phyloP scores from a whole-genome alignment of 1,139 yeast genomes.

The Geotrichum candidum region DNA sequence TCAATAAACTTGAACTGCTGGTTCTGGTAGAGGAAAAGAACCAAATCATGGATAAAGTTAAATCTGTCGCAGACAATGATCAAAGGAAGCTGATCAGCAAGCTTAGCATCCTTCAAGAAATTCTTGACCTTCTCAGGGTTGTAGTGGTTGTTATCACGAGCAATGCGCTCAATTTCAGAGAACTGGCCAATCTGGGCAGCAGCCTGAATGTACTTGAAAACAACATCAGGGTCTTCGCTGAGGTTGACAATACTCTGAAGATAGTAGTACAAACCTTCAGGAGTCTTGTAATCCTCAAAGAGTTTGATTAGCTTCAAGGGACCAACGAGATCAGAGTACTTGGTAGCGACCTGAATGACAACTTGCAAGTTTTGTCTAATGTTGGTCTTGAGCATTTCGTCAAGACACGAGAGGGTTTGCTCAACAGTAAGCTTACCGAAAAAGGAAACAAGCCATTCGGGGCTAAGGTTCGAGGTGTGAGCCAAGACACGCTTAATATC shows the following conservation, averaged over 20 bases:
- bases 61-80: slow-evolving; percentile 94
- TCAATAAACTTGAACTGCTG: slow-evolving; percentile 94
- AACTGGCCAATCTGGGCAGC: slow-evolving; percentile 87
- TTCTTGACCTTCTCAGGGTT: slow-evolving; percentile 97
- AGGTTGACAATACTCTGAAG: slow-evolving; percentile 88
- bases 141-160: slow-evolving; percentile 87
- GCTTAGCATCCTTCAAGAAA: slow-evolving; percentile 86
- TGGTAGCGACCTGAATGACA: slow-evolving; percentile 93
- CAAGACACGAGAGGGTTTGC: slow-evolving; percentile 82
- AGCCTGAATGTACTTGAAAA: slow-evolving; percentile 89
- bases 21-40: slow-evolving; percentile 87
- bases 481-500: slow-evolving; percentile 87
- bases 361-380: slow-evolving; percentile 86
- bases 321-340: slow-evolving; percentile 91
- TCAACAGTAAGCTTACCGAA: slow-evolving; percentile 94
- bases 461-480: slow-evolving; percentile 78
- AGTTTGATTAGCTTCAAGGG: slow-evolving; percentile 76
- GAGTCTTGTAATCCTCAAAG: slow-evolving; percentile 88
- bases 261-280: slow-evolving; percentile 91
- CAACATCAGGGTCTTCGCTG: slow-evolving; percentile 92
- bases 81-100: slow-evolving; percentile 93
- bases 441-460: slow-evolving; percentile 88
- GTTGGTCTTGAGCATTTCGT: slow-evolving; percentile 76
- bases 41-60: slow-evolving; percentile 87
- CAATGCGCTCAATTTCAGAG: slow-evolving; percentile 92